These are phyloP conservation scores for Lentithecium fluviatile DNA, from an alignment of 495 filamentous ascomycete genomes.

Conservation along the genomic window DNA sequence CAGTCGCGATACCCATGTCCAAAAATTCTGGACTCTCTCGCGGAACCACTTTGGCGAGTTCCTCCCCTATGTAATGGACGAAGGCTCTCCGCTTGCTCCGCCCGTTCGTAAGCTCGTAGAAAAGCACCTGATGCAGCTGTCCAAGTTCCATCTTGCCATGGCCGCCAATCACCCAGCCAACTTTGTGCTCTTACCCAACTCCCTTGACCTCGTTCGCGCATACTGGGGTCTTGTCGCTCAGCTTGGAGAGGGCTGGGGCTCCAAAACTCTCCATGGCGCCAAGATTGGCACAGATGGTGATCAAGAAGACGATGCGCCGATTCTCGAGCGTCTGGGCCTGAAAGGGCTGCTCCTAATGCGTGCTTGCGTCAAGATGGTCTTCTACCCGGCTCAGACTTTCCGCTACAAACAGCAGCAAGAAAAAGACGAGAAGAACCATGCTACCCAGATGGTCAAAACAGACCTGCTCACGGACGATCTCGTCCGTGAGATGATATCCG, in stretches of 20 bases:
- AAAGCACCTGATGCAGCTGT: slow-evolving; percentile 82
- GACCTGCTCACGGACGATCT: slow-evolving; percentile 72
- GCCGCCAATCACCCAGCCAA: slow-evolving; percentile 68
- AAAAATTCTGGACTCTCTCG: slow-evolving; percentile 71
- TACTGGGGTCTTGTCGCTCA: slow-evolving; percentile 81
- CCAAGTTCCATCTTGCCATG: slow-evolving; percentile 90
- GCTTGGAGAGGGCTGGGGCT: slow-evolving; percentile 69
- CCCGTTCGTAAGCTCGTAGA: slow-evolving; percentile 57
- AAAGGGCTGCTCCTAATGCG: slow-evolving; percentile 81
- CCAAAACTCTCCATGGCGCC: slow-evolving; percentile 43
- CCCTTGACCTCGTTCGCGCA: slow-evolving; percentile 66
- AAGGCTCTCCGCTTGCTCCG: slow-evolving; percentile 50
- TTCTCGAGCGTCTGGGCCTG: slow-evolving; percentile 73
- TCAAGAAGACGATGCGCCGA: slow-evolving; percentile 52
- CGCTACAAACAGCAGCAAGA: slow-evolving; percentile 70
- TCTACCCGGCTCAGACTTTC: slow-evolving; percentile 75
- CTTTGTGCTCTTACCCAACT: slow-evolving; percentile 77
- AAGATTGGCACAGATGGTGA: slow-evolving; percentile 54
- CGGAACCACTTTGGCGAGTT: slow-evolving; percentile 71
- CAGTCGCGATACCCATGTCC: slow-evolving; percentile 69
- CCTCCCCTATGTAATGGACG: slow-evolving; percentile 52
- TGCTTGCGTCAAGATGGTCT: slow-evolving; percentile 78
- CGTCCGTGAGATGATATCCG: slow-evolving; percentile 73
- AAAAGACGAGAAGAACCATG: slow-evolving; percentile 65
- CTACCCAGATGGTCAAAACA: slow-evolving; percentile 62